Conservation (phyloP, 2,329 filamentous ascomycete genomes). For the Westerdykella sp. region DNA sequence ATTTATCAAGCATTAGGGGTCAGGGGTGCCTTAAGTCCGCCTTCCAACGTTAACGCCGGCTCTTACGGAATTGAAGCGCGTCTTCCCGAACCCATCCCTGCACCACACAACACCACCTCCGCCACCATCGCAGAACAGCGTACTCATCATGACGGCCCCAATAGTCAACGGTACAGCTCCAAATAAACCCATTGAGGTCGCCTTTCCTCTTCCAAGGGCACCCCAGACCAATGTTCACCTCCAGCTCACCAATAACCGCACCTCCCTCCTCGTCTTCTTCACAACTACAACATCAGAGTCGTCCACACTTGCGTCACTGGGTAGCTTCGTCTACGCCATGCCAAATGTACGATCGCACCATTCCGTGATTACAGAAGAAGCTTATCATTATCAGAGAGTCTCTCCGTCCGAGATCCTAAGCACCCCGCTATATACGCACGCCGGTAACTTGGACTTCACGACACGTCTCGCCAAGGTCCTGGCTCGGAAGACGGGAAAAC, state of each 20-base stretch:
- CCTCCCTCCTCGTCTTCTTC: slow-evolving; percentile 52
- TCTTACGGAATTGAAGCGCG: too few species aligned
- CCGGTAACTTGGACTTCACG: slow-evolving; percentile 78
- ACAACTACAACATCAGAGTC: slow-evolving; percentile 45
- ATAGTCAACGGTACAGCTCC: slow-evolving; percentile 1
- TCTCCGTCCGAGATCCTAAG: slow-evolving; percentile 57
- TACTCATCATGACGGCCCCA: not conserved
- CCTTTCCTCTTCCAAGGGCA: slow-evolving; percentile 52
- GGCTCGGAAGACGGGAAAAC: slow-evolving; percentile 63
- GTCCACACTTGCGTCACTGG: slow-evolving; percentile 47
- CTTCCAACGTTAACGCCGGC: too few species aligned
- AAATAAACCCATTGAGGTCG: slow-evolving; percentile 47
- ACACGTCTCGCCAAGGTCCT: slow-evolving; percentile 77
- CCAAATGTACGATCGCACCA: slow-evolving; percentile 61
- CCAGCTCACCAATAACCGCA: slow-evolving; percentile 50
- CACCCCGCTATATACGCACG: slow-evolving; percentile 71
- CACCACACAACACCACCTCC: not conserved
- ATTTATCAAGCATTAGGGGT: not conserved
- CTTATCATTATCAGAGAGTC: slow-evolving; percentile 36
- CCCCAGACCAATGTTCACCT: slow-evolving; percentile 54
- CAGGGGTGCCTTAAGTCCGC: not conserved
- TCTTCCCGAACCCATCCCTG: too few species aligned
- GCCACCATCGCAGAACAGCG: too few species aligned
- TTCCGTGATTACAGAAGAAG: slow-evolving; percentile 38
- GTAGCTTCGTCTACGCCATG: slow-evolving; percentile 89